Evolutionary conservation across 176 grass and related monocot species (phyloP).

Genomic region (Rhynchospora breviuscula): DNA sequence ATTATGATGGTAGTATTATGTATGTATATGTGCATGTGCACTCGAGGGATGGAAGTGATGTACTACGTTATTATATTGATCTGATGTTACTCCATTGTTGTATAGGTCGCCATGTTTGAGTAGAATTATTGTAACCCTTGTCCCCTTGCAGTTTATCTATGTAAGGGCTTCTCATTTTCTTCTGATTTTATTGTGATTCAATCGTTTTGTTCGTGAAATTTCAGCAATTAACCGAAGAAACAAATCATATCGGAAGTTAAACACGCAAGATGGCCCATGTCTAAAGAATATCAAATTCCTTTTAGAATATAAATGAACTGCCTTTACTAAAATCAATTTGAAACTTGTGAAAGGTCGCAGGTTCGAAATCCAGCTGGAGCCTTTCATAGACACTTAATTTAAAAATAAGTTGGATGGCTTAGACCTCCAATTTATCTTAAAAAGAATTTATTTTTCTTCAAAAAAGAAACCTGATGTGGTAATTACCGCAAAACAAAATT

Average conservation of each 20-base stretch:
- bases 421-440: no score
- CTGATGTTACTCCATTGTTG: neutral
- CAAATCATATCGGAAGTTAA: neutral
- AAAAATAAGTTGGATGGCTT: no score
- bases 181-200: neutral
- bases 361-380: no score
- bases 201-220: neutral
- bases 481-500: neutral
- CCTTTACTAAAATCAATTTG: neutral
- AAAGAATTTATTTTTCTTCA: no score
- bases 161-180: neutral
- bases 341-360: no score
- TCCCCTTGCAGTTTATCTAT: constrained; percentile 1
- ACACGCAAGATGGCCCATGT: neutral
- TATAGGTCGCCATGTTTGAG: constrained; percentile 11
- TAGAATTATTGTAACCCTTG: neutral
- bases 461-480: neutral
- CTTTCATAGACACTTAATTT: no score
- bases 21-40: neutral
- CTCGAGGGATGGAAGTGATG: neutral
- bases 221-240: neutral
- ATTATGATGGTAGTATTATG: neutral
- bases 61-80: neutral
- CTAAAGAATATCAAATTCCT: neutral
- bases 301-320: neutral